Conservation (phyloP, 2,329 filamentous ascomycete species). For the Amauroascus niger region DNA sequence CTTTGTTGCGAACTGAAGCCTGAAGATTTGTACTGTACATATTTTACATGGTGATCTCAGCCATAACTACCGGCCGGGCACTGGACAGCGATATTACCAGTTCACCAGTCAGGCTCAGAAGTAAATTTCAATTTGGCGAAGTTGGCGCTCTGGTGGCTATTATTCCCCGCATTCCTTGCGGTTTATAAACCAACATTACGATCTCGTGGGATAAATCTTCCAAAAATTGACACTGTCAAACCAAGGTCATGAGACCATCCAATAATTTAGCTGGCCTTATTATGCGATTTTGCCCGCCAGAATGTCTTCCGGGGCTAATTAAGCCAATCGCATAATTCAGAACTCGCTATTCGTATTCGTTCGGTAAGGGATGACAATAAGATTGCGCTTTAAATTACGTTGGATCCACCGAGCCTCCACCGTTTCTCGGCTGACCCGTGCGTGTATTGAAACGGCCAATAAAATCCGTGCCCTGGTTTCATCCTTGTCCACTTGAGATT, state of each 20-base stretch:
- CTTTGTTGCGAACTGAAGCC: too few relatives aligned
- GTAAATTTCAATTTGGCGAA: background rate
- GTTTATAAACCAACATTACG: background rate
- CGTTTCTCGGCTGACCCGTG: constrained; percentile 6
- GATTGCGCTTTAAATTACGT: background rate
- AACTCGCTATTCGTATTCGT: background rate
- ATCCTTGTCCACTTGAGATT: background rate
- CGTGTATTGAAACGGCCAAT: constrained; percentile 2
- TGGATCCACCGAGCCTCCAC: background rate
- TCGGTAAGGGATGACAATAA: background rate
- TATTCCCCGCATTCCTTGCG: too few relatives aligned
- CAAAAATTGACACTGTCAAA: background rate
- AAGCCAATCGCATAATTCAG: background rate
- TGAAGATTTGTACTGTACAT: too few relatives aligned
- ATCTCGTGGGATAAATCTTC: background rate
- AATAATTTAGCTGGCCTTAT: constrained; percentile 1
- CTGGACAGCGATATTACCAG: background rate
- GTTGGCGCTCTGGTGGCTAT: too few relatives aligned
- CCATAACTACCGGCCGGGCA: too few relatives aligned
- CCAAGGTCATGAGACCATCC: constrained; percentile 4
- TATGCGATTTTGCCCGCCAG: background rate
- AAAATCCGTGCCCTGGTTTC: background rate
- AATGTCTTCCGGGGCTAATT: background rate
- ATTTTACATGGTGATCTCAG: too few relatives aligned
- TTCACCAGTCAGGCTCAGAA: background rate